phyloP scores from a whole-genome alignment of 176 grass and related monocot species.

The Zoysia japonica region DNA sequence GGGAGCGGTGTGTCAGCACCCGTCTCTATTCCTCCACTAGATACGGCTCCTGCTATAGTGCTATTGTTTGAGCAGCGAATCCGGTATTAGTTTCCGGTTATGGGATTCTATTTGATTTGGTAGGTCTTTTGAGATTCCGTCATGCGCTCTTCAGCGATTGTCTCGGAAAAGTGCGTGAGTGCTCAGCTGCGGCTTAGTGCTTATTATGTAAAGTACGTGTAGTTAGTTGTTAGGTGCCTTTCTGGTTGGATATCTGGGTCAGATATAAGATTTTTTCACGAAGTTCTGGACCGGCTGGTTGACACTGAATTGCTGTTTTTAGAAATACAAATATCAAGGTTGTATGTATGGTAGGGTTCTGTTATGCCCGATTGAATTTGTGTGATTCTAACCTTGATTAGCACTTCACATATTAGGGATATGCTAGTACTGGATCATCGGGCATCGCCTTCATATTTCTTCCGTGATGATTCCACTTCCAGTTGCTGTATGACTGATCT shows the following conservation, averaged over 20 bases:
- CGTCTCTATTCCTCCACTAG: not conserved
- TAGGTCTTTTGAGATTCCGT: constrained; percentile 39
- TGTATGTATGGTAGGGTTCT: not conserved
- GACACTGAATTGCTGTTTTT: constrained; percentile 8
- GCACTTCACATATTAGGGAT: not conserved
- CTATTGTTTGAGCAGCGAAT: not conserved
- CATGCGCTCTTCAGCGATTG: constrained; percentile 14
- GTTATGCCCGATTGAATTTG: not conserved
- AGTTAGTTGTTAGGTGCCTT: constrained; percentile 38
- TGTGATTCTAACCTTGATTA: not conserved
- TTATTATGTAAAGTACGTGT: constrained; percentile 34
- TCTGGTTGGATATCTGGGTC: constrained; percentile 42
- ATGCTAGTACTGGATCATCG: not conserved
- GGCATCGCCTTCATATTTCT: not conserved
- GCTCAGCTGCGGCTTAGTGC: constrained; percentile 4
- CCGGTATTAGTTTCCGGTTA: not conserved
- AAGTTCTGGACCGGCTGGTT: not conserved
- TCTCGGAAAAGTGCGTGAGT: constrained; percentile 30
- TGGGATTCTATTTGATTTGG: constrained; percentile 29
- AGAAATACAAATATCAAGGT: constrained; percentile 12
- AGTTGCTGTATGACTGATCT: constrained; percentile 1
- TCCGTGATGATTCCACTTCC: not conserved
- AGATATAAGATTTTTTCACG: constrained; percentile 40
- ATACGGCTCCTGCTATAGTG: not conserved
- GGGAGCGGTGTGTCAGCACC: not conserved